Conservation (phyloP, 768 basidiomycete genomes). For the Agaricus blazei region DNA sequence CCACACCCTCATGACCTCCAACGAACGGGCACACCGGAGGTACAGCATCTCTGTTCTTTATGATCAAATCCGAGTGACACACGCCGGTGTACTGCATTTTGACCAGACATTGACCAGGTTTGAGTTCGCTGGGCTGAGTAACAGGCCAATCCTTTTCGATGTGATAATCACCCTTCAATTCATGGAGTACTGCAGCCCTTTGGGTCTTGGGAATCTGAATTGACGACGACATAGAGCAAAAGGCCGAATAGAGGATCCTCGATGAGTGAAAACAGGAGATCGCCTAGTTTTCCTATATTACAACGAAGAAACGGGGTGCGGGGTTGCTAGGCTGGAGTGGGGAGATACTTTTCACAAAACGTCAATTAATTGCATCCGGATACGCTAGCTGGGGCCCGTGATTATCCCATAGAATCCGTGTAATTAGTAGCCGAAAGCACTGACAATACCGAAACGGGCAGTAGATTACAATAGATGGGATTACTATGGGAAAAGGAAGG, state of each 20-base stretch:
- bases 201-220: constrained; percentile 33
- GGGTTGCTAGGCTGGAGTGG: too few species aligned
- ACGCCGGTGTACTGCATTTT: constrained; percentile 75
- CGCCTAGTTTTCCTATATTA: too few species aligned
- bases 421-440: too few species aligned
- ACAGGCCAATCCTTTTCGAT: constrained; percentile 49
- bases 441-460: too few species aligned
- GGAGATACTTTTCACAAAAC: too few species aligned
- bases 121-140: constrained; percentile 47
- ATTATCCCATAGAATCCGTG: too few species aligned
- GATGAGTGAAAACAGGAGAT: not conserved
- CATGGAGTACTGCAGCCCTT: constrained; percentile 36
- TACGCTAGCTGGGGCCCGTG: too few species aligned
- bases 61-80: constrained; percentile 82
- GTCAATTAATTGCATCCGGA: too few species aligned
- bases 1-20: constrained; percentile 85
- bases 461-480: too few species aligned
- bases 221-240: not conserved
- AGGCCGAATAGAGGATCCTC: not conserved
- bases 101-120: constrained; percentile 68
- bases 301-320: too few species aligned
- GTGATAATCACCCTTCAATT: constrained; percentile 26
- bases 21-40: constrained; percentile 58
- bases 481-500: too few species aligned
- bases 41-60: constrained; percentile 69